Base-by-base conservation (phyloP, 371 early-diverging fungal genomes). In the Mucor racemosus region DNA sequence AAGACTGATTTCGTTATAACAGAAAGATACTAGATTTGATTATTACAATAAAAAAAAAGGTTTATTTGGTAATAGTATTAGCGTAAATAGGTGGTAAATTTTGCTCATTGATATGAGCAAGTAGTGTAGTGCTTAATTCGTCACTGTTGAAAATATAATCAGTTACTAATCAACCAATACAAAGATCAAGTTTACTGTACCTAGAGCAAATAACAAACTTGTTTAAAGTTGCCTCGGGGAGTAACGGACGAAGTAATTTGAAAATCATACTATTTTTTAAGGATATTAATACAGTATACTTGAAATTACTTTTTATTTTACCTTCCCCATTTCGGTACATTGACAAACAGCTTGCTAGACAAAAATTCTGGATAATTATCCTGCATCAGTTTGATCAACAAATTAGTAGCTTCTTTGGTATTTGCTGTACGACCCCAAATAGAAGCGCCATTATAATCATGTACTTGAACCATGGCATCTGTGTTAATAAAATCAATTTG, bases 291-390 rank as follows among this genome's bases (percentile, higher is more conserved):
- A 26, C 26, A 26, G 3, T 3, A 26, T 26, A 26, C 26, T 26
- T 1, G 26, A 26, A 46, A 8, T 46, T 8, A 1, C 7, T 4
- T 4, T 46, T 4, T 8, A 46, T 7, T 19, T 41, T 80, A 80
- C 80, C 77, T 76, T 62, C 88, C 88, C 88, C 88, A 88, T 64
- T 79, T 78, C 36, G 88, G 88, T 33, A 87, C 74, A 58, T 88
- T 85, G 57, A 85, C 80, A 76, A 88, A 88, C 55, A 81, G 76
- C 77, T 88, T 88, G 34, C 65, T 75, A 9, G 81, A 76, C 74
- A 88, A 72, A 35, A 85, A 82, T 68, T 88, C 89, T 1, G 89
- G 89, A 57, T 88, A 88, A 53, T 88, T 88, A 59, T 88, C 88
- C 38, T 85, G 85, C 83, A 88, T 76, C 50, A 88, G 58, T 64